Evolutionary conservation across 306 rosid genomes (phyloP).

Genomic region (Macrotyloma uniflorum): DNA sequence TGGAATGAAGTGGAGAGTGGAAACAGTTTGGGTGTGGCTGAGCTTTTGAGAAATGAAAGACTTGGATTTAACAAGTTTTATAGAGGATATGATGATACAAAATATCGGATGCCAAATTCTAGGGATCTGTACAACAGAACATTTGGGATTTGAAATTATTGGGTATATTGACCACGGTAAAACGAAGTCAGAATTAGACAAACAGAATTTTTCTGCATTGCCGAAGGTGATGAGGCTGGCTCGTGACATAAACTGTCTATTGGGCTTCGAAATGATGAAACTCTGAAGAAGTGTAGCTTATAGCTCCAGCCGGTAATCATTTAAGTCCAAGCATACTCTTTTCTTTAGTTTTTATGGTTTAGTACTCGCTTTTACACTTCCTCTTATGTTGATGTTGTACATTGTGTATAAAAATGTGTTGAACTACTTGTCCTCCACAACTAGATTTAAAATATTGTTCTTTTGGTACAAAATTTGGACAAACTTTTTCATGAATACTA

Average conservation of each 20-base stretch:
- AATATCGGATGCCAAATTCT: constrained; percentile 79
- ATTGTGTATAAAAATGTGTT: not conserved
- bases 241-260: constrained; percentile 44
- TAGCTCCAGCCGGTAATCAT: constrained; percentile 57
- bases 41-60: constrained; percentile 79
- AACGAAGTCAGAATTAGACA: constrained; percentile 39
- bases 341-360: not conserved
- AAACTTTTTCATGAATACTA: not conserved
- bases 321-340: not conserved
- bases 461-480: not conserved
- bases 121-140: constrained; percentile 79
- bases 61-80: constrained; percentile 73
- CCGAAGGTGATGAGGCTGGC: constrained; percentile 49
- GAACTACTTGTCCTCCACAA: not conserved
- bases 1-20: constrained; percentile 81
- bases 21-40: constrained; percentile 63
- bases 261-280: constrained; percentile 51
- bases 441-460: not conserved
- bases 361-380: not conserved
- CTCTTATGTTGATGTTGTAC: not conserved
- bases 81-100: constrained; percentile 78
- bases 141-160: constrained; percentile 70
- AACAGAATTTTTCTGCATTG: constrained; percentile 43
- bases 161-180: constrained; percentile 34
- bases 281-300: constrained; percentile 35